Evolutionary conservation across 371 early-diverging fungal species (phyloP).

Genomic region (Syncephalastrum sp.): DNA sequence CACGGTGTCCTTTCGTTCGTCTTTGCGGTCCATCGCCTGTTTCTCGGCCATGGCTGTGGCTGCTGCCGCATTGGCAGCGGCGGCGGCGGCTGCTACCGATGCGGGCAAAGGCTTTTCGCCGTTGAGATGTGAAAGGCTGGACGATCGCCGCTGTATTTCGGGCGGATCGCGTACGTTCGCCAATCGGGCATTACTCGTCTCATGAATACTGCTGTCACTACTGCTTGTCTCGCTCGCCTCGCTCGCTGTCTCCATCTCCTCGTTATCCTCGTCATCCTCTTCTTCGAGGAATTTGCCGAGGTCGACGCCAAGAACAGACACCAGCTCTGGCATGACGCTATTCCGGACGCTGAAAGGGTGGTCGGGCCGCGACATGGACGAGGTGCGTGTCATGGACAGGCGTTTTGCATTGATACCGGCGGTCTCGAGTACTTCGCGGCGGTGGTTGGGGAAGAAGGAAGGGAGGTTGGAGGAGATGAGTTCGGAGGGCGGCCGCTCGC

Average conservation of each 20-base stretch:
- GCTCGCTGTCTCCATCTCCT: background rate
- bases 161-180: background rate
- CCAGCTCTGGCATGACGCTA: slow-evolving; percentile 50
- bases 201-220: background rate
- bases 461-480: slow-evolving; percentile 84
- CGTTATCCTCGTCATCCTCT: slow-evolving; percentile 34
- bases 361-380: slow-evolving; percentile 16
- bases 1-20: too few relatives aligned
- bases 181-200: too few relatives aligned
- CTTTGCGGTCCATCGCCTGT: too few relatives aligned
- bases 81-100: background rate
- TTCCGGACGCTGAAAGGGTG: slow-evolving; percentile 29
- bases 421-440: slow-evolving; percentile 47
- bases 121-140: slow-evolving; percentile 14
- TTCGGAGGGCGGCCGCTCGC: slow-evolving; percentile 92
- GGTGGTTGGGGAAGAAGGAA: slow-evolving; percentile 83
- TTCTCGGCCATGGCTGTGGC: too few relatives aligned
- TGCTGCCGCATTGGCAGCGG: too few relatives aligned
- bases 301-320: slow-evolving; percentile 48
- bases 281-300: slow-evolving; percentile 46
- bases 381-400: slow-evolving; percentile 41
- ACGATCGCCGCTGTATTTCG: slow-evolving; percentile 10
- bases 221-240: background rate
- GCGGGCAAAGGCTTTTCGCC: background rate
- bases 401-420: slow-evolving; percentile 52